A percentile compares a stretch with the other conserved stretches of the same genome.
Conservation (phyloP, 805 yeast species). For the Clavispora carvajalis region DNA sequence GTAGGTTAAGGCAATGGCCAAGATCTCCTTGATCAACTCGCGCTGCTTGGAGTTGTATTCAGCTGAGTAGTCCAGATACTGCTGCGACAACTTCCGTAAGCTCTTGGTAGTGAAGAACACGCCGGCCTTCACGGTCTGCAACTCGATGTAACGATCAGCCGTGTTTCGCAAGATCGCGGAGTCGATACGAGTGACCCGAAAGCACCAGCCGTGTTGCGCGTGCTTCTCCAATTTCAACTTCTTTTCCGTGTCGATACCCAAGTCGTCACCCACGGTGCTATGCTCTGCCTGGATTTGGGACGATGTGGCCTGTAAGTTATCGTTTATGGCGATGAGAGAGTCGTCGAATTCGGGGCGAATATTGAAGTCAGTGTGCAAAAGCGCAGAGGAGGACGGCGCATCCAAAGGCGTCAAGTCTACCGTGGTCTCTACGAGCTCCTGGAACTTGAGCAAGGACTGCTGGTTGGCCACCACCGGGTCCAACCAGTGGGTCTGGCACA, state of each 20-base stretch:
- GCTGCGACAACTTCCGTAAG: slow-evolving; percentile 54
- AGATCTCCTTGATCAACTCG: slow-evolving; percentile 75
- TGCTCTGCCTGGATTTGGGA: slow-evolving; percentile 57
- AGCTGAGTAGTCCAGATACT: slow-evolving; percentile 52
- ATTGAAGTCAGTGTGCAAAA: slow-evolving; percentile 61
- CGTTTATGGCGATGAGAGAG: slow-evolving; percentile 55
- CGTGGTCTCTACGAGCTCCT: slow-evolving; percentile 88
- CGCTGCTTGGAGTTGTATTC: slow-evolving; percentile 74
- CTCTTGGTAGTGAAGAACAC: slow-evolving; percentile 78
- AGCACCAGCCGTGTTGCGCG: slow-evolving; percentile 88
- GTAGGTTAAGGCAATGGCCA: slow-evolving; percentile 76
- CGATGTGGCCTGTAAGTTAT: slow-evolving; percentile 50
- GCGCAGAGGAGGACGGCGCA: slow-evolving; percentile 31
- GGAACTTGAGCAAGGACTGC: slow-evolving; percentile 56
- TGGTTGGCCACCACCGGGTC: slow-evolving; percentile 47
- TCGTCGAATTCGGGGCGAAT: slow-evolving; percentile 90
- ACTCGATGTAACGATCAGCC: slow-evolving; percentile 58
- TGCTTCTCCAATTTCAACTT: slow-evolving; percentile 87
- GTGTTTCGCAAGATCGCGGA: slow-evolving; percentile 69
- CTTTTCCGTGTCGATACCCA: slow-evolving; percentile 78
- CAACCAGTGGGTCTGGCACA: slow-evolving; percentile 52
- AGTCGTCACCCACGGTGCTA: slow-evolving; percentile 60
- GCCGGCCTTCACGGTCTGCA: slow-evolving; percentile 93
- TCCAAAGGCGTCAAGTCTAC: slow-evolving; percentile 82
- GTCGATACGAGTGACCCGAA: slow-evolving; percentile 87